Evolutionary conservation across 257 asterid species (phyloP), one percentile per base, ranked within the genome.

Genomic region (Salvia miltiorrhiza): DNA sequence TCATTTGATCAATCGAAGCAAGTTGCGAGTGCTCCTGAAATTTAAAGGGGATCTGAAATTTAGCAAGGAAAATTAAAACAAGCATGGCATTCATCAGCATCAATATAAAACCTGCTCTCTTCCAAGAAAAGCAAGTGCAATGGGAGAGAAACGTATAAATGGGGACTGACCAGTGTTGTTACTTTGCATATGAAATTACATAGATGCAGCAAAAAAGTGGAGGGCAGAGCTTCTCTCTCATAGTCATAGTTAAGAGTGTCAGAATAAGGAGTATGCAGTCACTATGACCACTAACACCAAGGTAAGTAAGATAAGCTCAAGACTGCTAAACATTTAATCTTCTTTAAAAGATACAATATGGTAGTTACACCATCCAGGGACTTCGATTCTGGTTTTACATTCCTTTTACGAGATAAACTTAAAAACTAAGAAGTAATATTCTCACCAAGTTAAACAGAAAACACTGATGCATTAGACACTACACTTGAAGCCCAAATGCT

Each of bases 1-100:
- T 78, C 85, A 85, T 84, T 74, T 83, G 95, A 84, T 82, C 88
- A 59, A 91, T n/a, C 65, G 89, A 67, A 52, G 85, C 89, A 75
- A 91, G 84, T 67, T 89, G 99, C 55, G 85, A 71, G 65, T 87
- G 95, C 78, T 85, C 98, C 99, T 94, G 93, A 72, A 70, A 75
- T 70, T 77, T 72, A 7, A 52, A 69, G 61, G 30, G 61, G 50
- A 35, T 56, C 30, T 64, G 64, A 62, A 63, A 28, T 13, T 30
- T 32, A 43, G 40, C 24, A 23, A 77, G 43, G 73, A 58, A 40
- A 50, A 49, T 28, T 13, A 23, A 70, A 60, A 14, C 24, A 71
- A 60, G 35, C 56, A 67, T 56, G 11, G 6, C 32, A 59, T 58
- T 44, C 64, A 45, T 60, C 75, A 78, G 73, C 65, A 63, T 43